A percentile compares a stretch with the other conserved stretches of the same genome.
These are phyloP conservation scores for Phyllosticta citriasiana DNA, from an alignment of 2,329 filamentous ascomycete genomes.

Conservation along the genomic window DNA sequence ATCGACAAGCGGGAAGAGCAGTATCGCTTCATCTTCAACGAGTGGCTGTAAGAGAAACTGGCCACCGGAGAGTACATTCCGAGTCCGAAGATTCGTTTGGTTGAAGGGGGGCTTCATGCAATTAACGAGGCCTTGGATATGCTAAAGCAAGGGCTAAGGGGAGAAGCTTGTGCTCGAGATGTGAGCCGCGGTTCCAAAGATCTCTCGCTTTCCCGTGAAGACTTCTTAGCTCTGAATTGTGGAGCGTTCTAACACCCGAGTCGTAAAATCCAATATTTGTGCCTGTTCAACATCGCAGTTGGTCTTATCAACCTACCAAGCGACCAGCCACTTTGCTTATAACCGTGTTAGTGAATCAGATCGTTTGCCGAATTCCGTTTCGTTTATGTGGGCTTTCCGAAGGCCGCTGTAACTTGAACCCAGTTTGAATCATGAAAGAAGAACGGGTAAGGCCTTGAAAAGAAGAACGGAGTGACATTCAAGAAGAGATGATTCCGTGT, in stretches of 20 bases:
- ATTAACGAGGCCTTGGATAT: slow-evolving; percentile 15
- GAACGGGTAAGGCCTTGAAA: no score
- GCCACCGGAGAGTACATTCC: slow-evolving; percentile 15
- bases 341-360: not conserved
- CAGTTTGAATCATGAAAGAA: not conserved
- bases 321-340: not conserved
- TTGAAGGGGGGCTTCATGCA: slow-evolving; percentile 14
- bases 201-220: no score
- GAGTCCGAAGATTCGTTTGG: slow-evolving; percentile 15
- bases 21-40: slow-evolving; percentile 13
- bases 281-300: not conserved
- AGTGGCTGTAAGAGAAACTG: slow-evolving; percentile 16
- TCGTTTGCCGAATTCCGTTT: not conserved
- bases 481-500: no score
- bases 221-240: no score
- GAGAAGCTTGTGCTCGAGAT: slow-evolving; percentile 23
- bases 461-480: no score
- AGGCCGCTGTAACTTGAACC: not conserved
- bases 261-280: no score
- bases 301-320: not conserved
- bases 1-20: slow-evolving; percentile 10
- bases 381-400: not conserved
- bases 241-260: no score
- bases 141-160: slow-evolving; percentile 15
- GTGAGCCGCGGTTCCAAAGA: not conserved